Evolutionary conservation across 192 early-diverging fungal species (phyloP).

Genomic region (Backusella morwellensis): DNA sequence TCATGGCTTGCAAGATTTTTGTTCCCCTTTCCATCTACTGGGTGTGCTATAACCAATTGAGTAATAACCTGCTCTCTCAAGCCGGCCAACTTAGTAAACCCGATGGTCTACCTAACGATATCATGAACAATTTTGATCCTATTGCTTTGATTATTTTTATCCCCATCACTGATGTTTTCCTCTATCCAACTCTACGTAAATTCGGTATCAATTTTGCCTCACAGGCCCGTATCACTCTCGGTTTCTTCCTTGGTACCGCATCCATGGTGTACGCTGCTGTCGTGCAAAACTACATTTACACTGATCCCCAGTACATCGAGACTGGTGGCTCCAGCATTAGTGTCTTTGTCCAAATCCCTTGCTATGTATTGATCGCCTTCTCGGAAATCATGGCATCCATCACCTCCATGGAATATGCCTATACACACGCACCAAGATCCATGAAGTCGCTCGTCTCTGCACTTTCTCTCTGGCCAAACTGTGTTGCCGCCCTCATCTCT

Average conservation of each 20-base stretch:
- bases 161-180: conserved; percentile 50
- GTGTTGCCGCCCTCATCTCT: conserved; percentile 53
- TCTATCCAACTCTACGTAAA: conserved; percentile 56
- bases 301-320: conserved; percentile 42
- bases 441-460: conserved; percentile 68
- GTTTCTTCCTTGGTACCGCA: conserved; percentile 51
- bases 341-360: conserved; percentile 54
- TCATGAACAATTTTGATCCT: conserved; percentile 61
- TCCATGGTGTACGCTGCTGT: conserved; percentile 62
- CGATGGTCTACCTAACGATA: conserved; percentile 55
- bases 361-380: conserved; percentile 55
- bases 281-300: conserved; percentile 58
- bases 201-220: conserved; percentile 50
- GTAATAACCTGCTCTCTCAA: conserved; percentile 62
- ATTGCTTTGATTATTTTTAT: conserved; percentile 55
- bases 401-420: conserved; percentile 68
- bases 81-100: conserved; percentile 51
- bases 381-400: conserved; percentile 62
- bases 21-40: conserved; percentile 58
- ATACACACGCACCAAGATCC: conserved; percentile 55
- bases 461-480: conserved; percentile 55
- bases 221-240: conserved; percentile 54
- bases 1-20: conserved; percentile 63
- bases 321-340: conserved; percentile 40
- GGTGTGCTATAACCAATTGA: conserved; percentile 62